These are phyloP conservation scores for Chaetothyriales sp. DNA, from an alignment of 2,329 filamentous ascomycete species.

Conservation along the genomic window DNA sequence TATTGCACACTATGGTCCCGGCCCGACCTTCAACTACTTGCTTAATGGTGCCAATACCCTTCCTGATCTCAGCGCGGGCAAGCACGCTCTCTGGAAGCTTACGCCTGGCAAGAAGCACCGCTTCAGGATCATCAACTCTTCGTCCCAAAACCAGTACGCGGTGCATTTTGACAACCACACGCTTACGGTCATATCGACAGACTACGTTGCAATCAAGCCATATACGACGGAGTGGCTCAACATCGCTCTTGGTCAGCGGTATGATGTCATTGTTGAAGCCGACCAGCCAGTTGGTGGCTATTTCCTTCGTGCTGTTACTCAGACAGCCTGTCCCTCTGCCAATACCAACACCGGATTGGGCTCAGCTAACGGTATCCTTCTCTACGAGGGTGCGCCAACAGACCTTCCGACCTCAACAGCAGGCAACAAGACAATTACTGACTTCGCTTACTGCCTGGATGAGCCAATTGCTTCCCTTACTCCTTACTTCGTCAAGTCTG, in stretches of 20 bases:
- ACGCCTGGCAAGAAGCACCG: constrained; percentile 22
- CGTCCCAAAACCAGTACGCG: constrained; percentile 37
- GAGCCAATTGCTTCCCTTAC: constrained; percentile 18
- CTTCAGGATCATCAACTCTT: constrained; percentile 26
- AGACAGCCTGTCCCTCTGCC: constrained; percentile 13
- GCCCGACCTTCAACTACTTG: constrained; percentile 13
- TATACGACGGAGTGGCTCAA: constrained; percentile 26
- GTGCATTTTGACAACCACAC: constrained; percentile 42
- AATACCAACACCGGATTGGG: constrained; percentile 14
- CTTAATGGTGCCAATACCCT: constrained; percentile 16
- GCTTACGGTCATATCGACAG: constrained; percentile 34
- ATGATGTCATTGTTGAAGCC: constrained; percentile 23
- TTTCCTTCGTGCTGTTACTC: constrained; percentile 15
- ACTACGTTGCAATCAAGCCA: constrained; percentile 15
- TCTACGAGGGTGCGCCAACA: constrained; percentile 14
- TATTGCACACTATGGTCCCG: constrained; percentile 14
- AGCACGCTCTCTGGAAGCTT: constrained; percentile 17
- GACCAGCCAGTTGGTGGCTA: constrained; percentile 13
- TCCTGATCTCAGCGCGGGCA: constrained; percentile 10
- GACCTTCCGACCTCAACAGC: constrained; percentile 18
- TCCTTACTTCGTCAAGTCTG: constrained; percentile 16
- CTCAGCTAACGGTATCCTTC: constrained; percentile 17
- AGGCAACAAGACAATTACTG: constrained; percentile 19
- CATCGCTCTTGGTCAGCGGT: constrained; percentile 31
- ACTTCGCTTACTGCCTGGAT: constrained; percentile 18